Percentiles rank a stretch among this genome's conserved stretches.
Conservation (phyloP, 805 yeast genomes). For the Torulaspora franciscae region DNA sequence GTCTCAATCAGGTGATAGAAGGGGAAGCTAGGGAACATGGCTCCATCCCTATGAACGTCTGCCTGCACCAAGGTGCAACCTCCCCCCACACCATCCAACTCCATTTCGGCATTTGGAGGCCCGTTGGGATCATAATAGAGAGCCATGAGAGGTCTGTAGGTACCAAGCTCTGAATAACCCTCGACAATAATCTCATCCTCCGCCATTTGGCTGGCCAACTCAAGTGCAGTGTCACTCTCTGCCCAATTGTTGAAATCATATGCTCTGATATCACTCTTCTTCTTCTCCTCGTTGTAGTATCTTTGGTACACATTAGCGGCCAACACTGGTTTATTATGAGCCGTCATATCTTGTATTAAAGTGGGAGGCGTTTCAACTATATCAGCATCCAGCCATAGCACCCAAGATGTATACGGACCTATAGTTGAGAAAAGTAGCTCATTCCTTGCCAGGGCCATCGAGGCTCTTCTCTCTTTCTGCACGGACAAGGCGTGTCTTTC, state of each 20-base stretch:
- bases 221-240: constrained; percentile 73
- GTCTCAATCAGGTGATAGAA: constrained; percentile 95
- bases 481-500: constrained; percentile 83
- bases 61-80: constrained; percentile 95
- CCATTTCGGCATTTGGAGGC: constrained; percentile 62
- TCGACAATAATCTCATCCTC: constrained; percentile 94
- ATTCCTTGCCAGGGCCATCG: constrained; percentile 93
- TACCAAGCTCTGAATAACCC: constrained; percentile 89
- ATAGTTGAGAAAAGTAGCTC: constrained; percentile 83
- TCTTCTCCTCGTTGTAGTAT: constrained; percentile 55
- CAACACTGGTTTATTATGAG: constrained; percentile 79
- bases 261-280: constrained; percentile 62
- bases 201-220: constrained; percentile 62
- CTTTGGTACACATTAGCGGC: constrained; percentile 94
- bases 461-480: constrained; percentile 82
- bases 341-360: constrained; percentile 79
- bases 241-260: constrained; percentile 97
- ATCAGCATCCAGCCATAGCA: constrained; percentile 94
- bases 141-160: constrained; percentile 94
- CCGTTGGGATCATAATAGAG: constrained; percentile 67
- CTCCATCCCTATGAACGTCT: constrained; percentile 98
- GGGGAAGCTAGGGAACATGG: constrained; percentile 98
- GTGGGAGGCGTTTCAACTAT: constrained; percentile 82
- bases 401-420: constrained; percentile 90
- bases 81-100: constrained; percentile 96